Percentiles rank a stretch among this genome's conserved stretches.
Evolutionary conservation across 2,329 filamentous ascomycete genomes (phyloP).

Genomic region (Phyllosticta paracitricarpa): DNA sequence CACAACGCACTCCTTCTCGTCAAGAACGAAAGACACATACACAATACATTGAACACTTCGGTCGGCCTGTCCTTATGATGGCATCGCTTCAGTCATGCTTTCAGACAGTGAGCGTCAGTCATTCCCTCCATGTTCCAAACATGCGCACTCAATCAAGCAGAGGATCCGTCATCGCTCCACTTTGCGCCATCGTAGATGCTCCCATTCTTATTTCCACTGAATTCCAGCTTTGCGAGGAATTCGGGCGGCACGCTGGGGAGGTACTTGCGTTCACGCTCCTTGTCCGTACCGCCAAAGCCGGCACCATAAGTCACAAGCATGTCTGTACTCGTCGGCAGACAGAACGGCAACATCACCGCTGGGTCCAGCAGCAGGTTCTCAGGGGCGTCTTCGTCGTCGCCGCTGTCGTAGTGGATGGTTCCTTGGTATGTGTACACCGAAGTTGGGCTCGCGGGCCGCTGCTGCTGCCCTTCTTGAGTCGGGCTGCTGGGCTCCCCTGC

Average conservation of each 20-base stretch:
- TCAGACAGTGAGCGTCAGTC: neutral
- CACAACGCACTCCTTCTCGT: neutral
- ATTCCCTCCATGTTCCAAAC: neutral
- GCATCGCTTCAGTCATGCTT: neutral
- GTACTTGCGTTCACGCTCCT: slow-evolving; percentile 87
- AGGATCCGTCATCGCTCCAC: slow-evolving; percentile 9
- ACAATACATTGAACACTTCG: neutral
- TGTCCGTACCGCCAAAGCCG: slow-evolving; percentile 85
- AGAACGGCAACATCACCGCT: slow-evolving; percentile 85
- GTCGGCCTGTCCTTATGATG: neutral
- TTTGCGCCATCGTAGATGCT: slow-evolving; percentile 5
- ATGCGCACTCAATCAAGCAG: neutral
- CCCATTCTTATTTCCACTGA: slow-evolving; percentile 26
- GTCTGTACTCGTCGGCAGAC: slow-evolving; percentile 89
- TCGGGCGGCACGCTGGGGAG: slow-evolving; percentile 91
- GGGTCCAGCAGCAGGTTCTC: slow-evolving; percentile 76
- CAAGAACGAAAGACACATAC: neutral
- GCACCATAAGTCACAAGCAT: slow-evolving; percentile 95
- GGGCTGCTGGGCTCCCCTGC: slow-evolving; percentile 1
- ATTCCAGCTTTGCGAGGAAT: slow-evolving; percentile 79
- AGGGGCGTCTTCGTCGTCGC: slow-evolving; percentile 56
- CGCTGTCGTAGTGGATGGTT: slow-evolving; percentile 11
- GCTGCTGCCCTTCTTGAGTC: neutral
- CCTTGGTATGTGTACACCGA: neutral
- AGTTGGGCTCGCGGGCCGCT: slow-evolving; percentile 3